phyloP scores from a whole-genome alignment of 2,329 filamentous ascomycete genomes.

The Anthostomella pinea region DNA sequence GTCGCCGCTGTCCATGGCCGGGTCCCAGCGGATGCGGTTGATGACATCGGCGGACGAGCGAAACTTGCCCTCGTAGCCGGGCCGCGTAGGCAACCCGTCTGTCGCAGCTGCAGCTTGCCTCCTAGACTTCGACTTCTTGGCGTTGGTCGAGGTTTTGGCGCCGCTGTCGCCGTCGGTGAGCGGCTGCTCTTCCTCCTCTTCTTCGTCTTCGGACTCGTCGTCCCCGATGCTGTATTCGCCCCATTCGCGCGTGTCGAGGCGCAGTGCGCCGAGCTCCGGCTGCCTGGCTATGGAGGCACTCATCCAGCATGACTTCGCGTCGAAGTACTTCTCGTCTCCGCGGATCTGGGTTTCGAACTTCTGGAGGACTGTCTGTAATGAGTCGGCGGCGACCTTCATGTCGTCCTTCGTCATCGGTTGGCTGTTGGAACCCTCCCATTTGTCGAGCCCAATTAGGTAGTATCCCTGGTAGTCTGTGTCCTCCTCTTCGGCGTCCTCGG shows the following conservation, averaged over 20 bases:
- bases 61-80: conserved; percentile 44
- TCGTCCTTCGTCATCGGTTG: conserved; percentile 37
- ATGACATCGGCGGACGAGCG: conserved; percentile 58
- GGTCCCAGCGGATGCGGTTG: conserved; percentile 59
- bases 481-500: conserved; percentile 24
- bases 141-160: conserved; percentile 16
- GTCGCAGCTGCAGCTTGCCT: conserved; percentile 10
- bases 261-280: conserved; percentile 40
- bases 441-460: conserved; percentile 59
- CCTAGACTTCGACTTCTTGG: conserved; percentile 21
- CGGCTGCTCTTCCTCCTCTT: conserved; percentile 41
- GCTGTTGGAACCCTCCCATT: conserved; percentile 23
- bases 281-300: conserved; percentile 38
- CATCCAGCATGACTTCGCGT: conserved; percentile 48
- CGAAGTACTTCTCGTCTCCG: conserved; percentile 46
- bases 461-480: conserved; percentile 54
- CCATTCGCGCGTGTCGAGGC: conserved; percentile 49
- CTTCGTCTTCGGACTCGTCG: conserved; percentile 34
- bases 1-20: conserved; percentile 48
- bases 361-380: conserved; percentile 42
- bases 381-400: conserved; percentile 39
- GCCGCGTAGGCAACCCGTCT: conserved; percentile 20
- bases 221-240: conserved; percentile 41
- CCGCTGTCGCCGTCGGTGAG: conserved; percentile 27
- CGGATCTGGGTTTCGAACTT: conserved; percentile 49